These are phyloP conservation scores for Zasmidium citrigriseum DNA, from an alignment of 2,329 filamentous ascomycete genomes.

Conservation along the genomic window DNA sequence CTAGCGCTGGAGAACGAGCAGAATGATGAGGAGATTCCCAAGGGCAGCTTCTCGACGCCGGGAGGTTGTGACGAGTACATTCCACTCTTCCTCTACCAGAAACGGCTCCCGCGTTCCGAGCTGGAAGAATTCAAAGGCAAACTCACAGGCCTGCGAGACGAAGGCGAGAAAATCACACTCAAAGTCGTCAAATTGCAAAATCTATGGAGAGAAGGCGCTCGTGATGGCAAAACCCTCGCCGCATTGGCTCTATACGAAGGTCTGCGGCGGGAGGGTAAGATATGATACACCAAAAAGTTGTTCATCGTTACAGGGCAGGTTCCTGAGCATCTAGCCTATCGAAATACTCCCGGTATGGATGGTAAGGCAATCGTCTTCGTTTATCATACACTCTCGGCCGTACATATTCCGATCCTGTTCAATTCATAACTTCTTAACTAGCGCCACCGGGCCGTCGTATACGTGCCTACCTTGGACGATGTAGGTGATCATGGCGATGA, in stretches of 20 bases:
- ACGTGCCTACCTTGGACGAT: conserved; percentile 19
- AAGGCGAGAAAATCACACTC: conserved; percentile 61
- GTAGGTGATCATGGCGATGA: conserved; percentile 22
- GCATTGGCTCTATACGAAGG: conserved; percentile 59
- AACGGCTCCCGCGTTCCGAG: conserved; percentile 49
- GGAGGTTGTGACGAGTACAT: conserved; percentile 63
- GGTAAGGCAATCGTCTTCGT: not conserved
- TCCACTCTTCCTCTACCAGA: conserved; percentile 58
- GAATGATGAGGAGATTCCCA: conserved; percentile 44
- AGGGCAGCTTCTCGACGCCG: conserved; percentile 55
- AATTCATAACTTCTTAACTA: conserved; percentile 14
- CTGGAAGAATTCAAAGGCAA: conserved; percentile 55
- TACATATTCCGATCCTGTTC: not conserved
- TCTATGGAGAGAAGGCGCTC: conserved; percentile 55
- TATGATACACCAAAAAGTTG: conserved; percentile 31
- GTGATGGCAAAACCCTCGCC: conserved; percentile 59
- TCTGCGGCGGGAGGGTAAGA: conserved; percentile 48
- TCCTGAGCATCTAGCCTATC: not conserved
- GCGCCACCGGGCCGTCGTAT: conserved; percentile 21
- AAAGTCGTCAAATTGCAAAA: conserved; percentile 54
- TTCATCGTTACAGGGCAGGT: too few species aligned
- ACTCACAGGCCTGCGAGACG: conserved; percentile 55
- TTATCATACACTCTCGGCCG: not conserved
- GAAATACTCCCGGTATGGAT: not conserved
- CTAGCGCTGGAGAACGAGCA: conserved; percentile 42